Base-by-base conservation (phyloP, 345 rosid genomes). In the Ceriops zippeliana region DNA sequence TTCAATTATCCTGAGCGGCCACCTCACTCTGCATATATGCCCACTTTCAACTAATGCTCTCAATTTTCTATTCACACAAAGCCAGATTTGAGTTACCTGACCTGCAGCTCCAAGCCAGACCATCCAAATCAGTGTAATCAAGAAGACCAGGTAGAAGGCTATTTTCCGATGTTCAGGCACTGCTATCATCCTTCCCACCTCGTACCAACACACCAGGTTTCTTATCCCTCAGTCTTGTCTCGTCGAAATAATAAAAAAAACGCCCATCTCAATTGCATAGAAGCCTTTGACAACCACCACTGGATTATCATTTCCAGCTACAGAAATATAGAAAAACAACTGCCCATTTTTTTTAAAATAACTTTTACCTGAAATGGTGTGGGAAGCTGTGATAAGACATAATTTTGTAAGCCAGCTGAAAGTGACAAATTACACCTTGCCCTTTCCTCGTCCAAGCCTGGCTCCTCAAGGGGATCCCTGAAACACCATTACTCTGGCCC, bases 31-130 rank as follows among this genome's bases (percentile, higher is more conserved):
- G 61, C 77, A 83, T 51, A 83, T 59, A 64, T 78, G 67, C 28
- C 86, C 86, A 58, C 83, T 70, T 68, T 66, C 27, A n/a, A 83
- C 57, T 22, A 83, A 67, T 24, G 78, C 59, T 57, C 58, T 80
- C 42, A 80, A 83, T 35, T 42, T 78, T 65, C 42, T 78, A 62
- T 83, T 83, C 34, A 83, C 63, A 27, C 73, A 77, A 77, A 26
- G 86, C 72, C 51, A 83, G 58, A 26, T 28, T 72, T 24, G 82
- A 73, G 61, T 72, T 75, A 42, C 78, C 82, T 8, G 82, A 83
- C 38, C 80, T 77, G 62, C 65, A 61, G 76, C 74, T 61, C 76
- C 80, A 58, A 42, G 81, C 81, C 22, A 82, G 58, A 66, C 75
- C 60, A 56, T 76, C 78, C 38, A 77, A 35, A 63, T 83, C 66